These are phyloP conservation scores for Hygrophoropsis aurantiaca DNA, from an alignment of 768 basidiomycete species.

Conservation along the genomic window DNA sequence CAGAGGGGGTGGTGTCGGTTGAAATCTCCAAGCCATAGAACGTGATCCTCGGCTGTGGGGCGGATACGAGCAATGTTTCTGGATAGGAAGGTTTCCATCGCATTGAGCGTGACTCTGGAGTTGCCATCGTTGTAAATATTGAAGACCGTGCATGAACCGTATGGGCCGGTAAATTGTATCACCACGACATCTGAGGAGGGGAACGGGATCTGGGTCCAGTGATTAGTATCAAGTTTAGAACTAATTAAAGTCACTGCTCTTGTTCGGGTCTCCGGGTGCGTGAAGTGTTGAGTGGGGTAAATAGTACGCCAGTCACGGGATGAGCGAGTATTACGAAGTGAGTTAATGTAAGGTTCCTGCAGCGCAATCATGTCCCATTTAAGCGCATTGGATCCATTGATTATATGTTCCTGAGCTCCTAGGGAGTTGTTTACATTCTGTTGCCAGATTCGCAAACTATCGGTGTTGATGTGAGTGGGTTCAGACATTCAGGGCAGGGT, in stretches of 20 bases:
- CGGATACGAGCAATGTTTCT: background rate
- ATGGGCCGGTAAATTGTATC: background rate
- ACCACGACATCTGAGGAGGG: background rate
- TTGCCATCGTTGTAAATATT: constrained; percentile 11
- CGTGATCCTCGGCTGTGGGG: constrained; percentile 1
- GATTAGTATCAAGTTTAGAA: background rate
- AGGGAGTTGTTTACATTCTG: constrained; percentile 29
- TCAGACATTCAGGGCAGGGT: no score
- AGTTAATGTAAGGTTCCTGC: constrained; percentile 40
- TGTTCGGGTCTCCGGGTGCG: background rate
- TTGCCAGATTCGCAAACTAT: constrained; percentile 22
- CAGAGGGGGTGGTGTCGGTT: constrained; percentile 24
- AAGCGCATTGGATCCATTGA: background rate
- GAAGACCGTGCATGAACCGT: background rate
- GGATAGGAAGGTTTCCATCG: background rate
- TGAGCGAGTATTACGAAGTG: constrained; percentile 10
- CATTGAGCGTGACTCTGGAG: background rate
- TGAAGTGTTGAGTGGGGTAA: constrained; percentile 17
- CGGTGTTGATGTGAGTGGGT: no score
- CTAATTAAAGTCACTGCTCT: constrained; percentile 10
- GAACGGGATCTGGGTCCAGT: constrained; percentile 8
- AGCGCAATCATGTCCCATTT: constrained; percentile 33
- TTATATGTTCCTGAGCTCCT: constrained; percentile 8
- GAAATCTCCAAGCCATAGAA: constrained; percentile 25
- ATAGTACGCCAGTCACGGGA: constrained; percentile 11